phyloP scores from a whole-genome alignment of 1,284 basidiomycete genomes.

The Bondarzewia mesenterica region DNA sequence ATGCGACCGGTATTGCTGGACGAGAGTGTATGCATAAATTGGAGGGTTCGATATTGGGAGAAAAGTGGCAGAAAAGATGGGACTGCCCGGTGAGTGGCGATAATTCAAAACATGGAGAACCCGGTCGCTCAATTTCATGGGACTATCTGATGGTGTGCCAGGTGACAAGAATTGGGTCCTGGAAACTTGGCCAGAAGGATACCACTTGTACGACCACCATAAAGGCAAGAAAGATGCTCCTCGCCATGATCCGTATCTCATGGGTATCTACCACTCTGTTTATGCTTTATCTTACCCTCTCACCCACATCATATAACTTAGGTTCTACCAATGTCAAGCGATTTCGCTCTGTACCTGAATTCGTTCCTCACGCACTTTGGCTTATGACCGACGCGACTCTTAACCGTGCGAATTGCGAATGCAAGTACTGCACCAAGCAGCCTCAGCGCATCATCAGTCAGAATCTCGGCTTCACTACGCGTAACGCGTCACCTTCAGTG shows the following conservation, averaged over 20 bases:
- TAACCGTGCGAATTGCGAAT: constrained; percentile 47
- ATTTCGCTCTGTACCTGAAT: constrained; percentile 75
- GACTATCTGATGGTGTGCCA: constrained; percentile 16
- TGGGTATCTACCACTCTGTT: constrained; percentile 40
- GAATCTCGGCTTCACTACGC: constrained; percentile 32
- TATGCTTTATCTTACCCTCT: constrained; percentile 2
- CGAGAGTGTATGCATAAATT: constrained; percentile 43
- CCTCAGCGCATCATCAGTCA: constrained; percentile 62
- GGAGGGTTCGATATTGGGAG: constrained; percentile 52
- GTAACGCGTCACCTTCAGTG: constrained; percentile 3
- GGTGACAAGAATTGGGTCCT: constrained; percentile 53
- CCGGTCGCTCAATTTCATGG: background rate
- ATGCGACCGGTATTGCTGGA: constrained; percentile 46
- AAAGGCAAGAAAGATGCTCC: constrained; percentile 46
- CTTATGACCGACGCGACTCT: constrained; percentile 48
- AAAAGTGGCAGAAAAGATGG: constrained; percentile 44
- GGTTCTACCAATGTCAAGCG: constrained; percentile 37
- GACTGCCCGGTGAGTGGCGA: constrained; percentile 37
- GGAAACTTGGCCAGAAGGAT: constrained; percentile 55
- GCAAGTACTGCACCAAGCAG: constrained; percentile 73
- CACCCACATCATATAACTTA: constrained; percentile 11
- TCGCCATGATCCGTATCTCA: constrained; percentile 72
- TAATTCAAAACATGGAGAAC: background rate
- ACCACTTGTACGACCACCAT: constrained; percentile 68
- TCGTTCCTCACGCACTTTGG: constrained; percentile 77